Evolutionary conservation across 1,284 basidiomycete genomes (phyloP), one percentile per base, ranked within the genome.

Genomic region (Cryptococcus sp.): DNA sequence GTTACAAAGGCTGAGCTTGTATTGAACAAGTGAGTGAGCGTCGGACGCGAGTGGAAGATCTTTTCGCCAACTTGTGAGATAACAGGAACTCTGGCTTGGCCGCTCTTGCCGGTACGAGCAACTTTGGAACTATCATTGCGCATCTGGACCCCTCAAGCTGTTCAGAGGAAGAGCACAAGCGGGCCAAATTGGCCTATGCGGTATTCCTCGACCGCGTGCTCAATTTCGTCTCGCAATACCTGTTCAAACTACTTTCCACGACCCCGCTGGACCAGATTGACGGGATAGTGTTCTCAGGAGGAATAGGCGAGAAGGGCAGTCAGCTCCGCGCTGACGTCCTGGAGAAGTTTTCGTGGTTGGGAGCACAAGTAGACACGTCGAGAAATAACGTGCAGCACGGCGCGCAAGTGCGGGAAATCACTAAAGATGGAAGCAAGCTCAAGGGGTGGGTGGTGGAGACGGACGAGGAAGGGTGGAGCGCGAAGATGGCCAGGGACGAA

Each of bases 281-380:
- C 72, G 90, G 87, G 3, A 73, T 93, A 30, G 89, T 93, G 10
- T 93, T 94, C 72, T 83, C 89, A 0, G 91, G 91, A 4, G 91
- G 91, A 0, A 90, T 94, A 54, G 91, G 91, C 0, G 91, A 94
- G 79, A 82, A 82, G 65, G 85, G 86, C 52, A 79, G 78, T 7
- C 80, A 84, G 61, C 75, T 94, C 57, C 79, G 91, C 43, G 72
- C 78, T 47, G 84, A 85, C 27, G 81, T 93, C 13, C 80, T 79
- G 17, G 72, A 81, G 39, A 80, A 82, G 47, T 79, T 88, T 22
- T 65, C 56, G 22, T 89, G 85, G 73, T 71, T 92, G 25, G 88
- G 88, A 0, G 88, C 87, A 51, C 69, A 71, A 47, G 60, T 85
- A 1, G 82, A 85, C 58, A 67, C 73, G 16, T 69, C 72, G n/a